A percentile compares a stretch with the other conserved stretches of the same genome.
Evolutionary conservation across 805 yeast species (phyloP).

Genomic region (Candida silvicultrix): DNA sequence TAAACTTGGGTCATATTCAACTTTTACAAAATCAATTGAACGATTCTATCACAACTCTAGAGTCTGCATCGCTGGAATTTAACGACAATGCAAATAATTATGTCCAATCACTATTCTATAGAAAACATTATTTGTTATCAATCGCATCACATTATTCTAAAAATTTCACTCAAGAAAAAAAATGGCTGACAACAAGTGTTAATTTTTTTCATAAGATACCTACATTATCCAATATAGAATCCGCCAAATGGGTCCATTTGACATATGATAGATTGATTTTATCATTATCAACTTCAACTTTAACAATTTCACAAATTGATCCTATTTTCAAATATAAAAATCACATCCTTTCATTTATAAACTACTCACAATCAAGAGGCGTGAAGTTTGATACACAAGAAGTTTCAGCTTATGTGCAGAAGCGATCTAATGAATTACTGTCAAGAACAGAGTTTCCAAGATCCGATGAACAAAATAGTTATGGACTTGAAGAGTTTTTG

Average conservation of each 20-base stretch:
- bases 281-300: not conserved
- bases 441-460: slow-evolving; percentile 34
- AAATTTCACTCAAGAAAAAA: not conserved
- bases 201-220: slow-evolving; percentile 11
- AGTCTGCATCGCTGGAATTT: not conserved
- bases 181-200: slow-evolving; percentile 4
- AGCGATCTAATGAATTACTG: slow-evolving; percentile 13
- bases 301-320: slow-evolving; percentile 2
- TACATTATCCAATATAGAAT: slow-evolving; percentile 13
- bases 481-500: slow-evolving; percentile 26
- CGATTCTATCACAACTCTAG: not conserved
- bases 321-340: slow-evolving; percentile 8
- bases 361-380: not conserved
- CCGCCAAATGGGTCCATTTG: slow-evolving; percentile 13
- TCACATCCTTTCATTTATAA: slow-evolving; percentile 11
- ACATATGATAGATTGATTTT: slow-evolving; percentile 6
- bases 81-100: not conserved
- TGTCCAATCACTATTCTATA: slow-evolving; percentile 2
- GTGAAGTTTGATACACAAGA: slow-evolving; percentile 1
- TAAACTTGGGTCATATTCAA: not conserved
- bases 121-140: slow-evolving; percentile 7
- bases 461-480: slow-evolving; percentile 31
- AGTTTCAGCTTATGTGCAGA: slow-evolving; percentile 6
- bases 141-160: not conserved
- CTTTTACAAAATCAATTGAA: not conserved